phyloP scores from a whole-genome alignment of 2,329 filamentous ascomycete genomes.

The Ophiocordyceps camponoti-saundersi region DNA sequence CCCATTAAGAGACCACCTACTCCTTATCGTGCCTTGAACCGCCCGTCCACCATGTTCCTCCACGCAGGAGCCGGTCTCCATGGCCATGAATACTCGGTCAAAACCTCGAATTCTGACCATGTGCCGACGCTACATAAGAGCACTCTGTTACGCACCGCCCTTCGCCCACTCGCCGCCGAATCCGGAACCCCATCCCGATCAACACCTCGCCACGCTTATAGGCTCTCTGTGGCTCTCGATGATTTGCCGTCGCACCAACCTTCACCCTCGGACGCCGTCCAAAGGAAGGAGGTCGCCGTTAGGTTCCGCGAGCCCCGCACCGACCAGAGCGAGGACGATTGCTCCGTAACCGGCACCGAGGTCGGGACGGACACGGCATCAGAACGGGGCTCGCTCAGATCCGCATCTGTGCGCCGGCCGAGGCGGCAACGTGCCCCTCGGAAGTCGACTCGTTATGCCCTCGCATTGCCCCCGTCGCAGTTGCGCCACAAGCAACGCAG shows the following conservation, averaged over 20 bases:
- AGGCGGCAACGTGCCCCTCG: conserved; percentile 28
- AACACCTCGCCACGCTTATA: background rate
- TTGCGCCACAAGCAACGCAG: conserved; percentile 44
- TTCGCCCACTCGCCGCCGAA: conserved; percentile 17
- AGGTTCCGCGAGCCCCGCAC: conserved; percentile 24
- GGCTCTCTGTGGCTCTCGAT: background rate
- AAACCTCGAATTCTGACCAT: conserved; percentile 11
- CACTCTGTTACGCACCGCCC: conserved; percentile 24
- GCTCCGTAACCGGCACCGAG: conserved; percentile 21
- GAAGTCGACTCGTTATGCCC: conserved; percentile 44
- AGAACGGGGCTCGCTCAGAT: background rate
- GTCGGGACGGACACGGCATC: conserved; percentile 24
- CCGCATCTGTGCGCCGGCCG: conserved; percentile 15
- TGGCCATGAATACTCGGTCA: conserved; percentile 39
- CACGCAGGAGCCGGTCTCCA: conserved; percentile 42
- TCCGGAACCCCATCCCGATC: conserved; percentile 3
- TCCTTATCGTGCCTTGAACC: too few species aligned
- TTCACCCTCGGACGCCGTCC: conserved; percentile 18
- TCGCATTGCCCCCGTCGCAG: conserved; percentile 51
- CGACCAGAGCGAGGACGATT: conserved; percentile 30
- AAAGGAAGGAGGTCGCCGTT: conserved; percentile 24
- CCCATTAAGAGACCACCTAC: too few species aligned
- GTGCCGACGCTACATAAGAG: conserved; percentile 17
- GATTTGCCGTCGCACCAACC: conserved; percentile 10
- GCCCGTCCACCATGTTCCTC: conserved; percentile 29